A percentile compares a stretch with the other conserved stretches of the same genome.
phyloP scores from a whole-genome alignment of 2,329 filamentous ascomycete species.

The Xylogone sp. region DNA sequence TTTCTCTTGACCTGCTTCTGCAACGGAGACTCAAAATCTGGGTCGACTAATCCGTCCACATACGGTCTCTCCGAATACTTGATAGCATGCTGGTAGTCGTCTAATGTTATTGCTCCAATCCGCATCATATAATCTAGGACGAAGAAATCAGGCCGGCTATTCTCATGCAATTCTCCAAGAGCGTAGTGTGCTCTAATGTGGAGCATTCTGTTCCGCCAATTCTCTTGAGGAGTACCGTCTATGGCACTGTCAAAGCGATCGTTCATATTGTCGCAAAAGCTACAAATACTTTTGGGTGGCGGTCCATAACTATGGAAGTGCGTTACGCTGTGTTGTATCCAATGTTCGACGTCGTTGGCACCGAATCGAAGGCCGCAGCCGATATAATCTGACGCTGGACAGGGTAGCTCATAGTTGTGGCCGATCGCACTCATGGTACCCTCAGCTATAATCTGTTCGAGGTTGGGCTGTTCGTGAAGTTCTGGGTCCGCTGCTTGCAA shows the following conservation, averaged over 20 bases:
- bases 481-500: too few species aligned
- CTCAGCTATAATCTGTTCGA: neutral
- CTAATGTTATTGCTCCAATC: slow-evolving; percentile 23
- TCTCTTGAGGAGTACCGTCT: neutral
- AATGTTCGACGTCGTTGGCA: slow-evolving; percentile 33
- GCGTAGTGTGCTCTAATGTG: slow-evolving; percentile 44
- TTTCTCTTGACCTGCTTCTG: neutral
- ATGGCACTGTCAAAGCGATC: slow-evolving; percentile 8
- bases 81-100: slow-evolving; percentile 10
- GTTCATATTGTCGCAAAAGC: slow-evolving; percentile 42
- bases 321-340: slow-evolving; percentile 42
- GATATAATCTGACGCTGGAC: slow-evolving; percentile 16
- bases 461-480: too few species aligned
- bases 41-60: neutral
- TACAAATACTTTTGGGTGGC: slow-evolving; percentile 37
- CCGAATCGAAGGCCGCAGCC: slow-evolving; percentile 36
- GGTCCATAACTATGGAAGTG: slow-evolving; percentile 33
- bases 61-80: slow-evolving; percentile 15
- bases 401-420: slow-evolving; percentile 15
- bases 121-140: slow-evolving; percentile 35
- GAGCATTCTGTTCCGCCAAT: slow-evolving; percentile 36
- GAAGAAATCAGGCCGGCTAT: slow-evolving; percentile 36
- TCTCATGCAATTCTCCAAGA: slow-evolving; percentile 12
- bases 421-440: neutral
- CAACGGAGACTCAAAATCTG: neutral